phyloP scores from a whole-genome alignment of 108 stramenopile genomes.

The Epipyxis sp. region DNA sequence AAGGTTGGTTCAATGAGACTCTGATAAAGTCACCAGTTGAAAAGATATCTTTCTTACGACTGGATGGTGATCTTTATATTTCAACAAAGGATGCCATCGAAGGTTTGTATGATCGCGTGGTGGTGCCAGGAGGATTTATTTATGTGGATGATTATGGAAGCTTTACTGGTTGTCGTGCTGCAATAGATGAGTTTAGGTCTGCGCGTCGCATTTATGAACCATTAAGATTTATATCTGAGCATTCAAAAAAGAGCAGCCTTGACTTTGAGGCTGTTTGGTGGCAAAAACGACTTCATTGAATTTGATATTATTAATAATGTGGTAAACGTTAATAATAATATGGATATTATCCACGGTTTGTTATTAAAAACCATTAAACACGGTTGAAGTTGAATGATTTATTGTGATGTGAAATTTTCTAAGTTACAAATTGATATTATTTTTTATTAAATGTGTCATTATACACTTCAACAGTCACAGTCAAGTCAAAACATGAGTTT shows the following conservation, averaged over 20 bases:
- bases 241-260: neutral
- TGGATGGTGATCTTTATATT: neutral
- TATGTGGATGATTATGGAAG: slow-evolving; percentile 22
- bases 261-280: slow-evolving; percentile 11
- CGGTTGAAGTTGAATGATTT: too few species aligned
- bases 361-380: too few species aligned
- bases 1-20: slow-evolving; percentile 12
- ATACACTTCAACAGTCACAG: too few species aligned
- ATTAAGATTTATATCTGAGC: neutral
- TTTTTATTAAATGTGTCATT: too few species aligned
- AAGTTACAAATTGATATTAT: too few species aligned
- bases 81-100: slow-evolving; percentile 10
- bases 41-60: slow-evolving; percentile 2
- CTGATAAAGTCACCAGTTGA: neutral
- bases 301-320: neutral
- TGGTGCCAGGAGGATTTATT: slow-evolving; percentile 7
- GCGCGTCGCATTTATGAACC: neutral
- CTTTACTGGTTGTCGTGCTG: neutral
- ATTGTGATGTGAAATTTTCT: too few species aligned
- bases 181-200: neutral
- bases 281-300: neutral
- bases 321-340: too few species aligned
- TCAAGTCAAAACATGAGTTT: too few species aligned
- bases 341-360: too few species aligned
- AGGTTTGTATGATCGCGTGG: slow-evolving; percentile 8